These are phyloP conservation scores for Salix koriyanagi DNA, from an alignment of 345 rosid species.

Conservation along the genomic window DNA sequence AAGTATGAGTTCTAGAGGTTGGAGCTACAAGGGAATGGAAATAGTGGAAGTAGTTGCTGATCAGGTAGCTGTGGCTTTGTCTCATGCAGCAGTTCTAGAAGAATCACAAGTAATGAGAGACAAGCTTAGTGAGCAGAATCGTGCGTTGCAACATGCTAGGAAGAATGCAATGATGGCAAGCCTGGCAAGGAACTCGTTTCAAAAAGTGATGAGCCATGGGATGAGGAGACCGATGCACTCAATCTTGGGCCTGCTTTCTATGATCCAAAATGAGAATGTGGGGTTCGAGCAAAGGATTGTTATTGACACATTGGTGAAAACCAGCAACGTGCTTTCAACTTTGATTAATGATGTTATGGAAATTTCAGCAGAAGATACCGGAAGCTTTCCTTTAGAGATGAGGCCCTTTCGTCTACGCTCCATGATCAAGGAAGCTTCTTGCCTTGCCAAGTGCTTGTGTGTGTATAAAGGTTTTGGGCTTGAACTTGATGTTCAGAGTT, in stretches of 20 bases:
- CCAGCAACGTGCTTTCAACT: conserved; percentile 70
- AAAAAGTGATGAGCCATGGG: conserved; percentile 94
- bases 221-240: conserved; percentile 97
- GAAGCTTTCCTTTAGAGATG: conserved; percentile 62
- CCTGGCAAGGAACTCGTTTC: conserved; percentile 82
- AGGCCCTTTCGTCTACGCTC: conserved; percentile 64
- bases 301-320: conserved; percentile 62
- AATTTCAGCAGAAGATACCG: conserved; percentile 65
- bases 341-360: conserved; percentile 75
- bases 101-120: conserved; percentile 91
- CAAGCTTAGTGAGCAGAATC: conserved; percentile 70
- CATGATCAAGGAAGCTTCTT: conserved; percentile 75
- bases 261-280: conserved; percentile 58
- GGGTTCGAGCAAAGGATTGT: conserved; percentile 59
- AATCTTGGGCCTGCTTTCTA: conserved; percentile 77
- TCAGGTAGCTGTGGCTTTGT: conserved; percentile 95
- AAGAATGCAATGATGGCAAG: conserved; percentile 94
- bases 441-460: conserved; percentile 80
- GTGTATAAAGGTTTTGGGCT: conserved; percentile 65
- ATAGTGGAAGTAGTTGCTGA: conserved; percentile 96
- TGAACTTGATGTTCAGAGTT: conserved; percentile 56
- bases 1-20: conserved; percentile 36
- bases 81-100: conserved; percentile 92
- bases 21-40: conserved; percentile 72
- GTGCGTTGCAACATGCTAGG: conserved; percentile 64